Base-by-base conservation (phyloP, 345 rosid species). In the Citrus australasica region DNA sequence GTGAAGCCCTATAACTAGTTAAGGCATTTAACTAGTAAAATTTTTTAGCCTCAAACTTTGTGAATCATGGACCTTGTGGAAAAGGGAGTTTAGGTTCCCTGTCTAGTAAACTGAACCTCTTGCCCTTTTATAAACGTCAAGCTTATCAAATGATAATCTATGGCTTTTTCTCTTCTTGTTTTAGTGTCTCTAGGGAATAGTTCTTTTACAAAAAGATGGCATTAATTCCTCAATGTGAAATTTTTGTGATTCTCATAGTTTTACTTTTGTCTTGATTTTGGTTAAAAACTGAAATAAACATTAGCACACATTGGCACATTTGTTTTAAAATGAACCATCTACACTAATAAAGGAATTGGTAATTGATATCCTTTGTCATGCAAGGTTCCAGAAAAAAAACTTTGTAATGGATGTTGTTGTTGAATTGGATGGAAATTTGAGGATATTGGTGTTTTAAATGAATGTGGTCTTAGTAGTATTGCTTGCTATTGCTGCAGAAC, bases 401-500 rank as follows among this genome's bases (percentile, higher is more conserved):
- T 72, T 72, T 28, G 2, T 27, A 70, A 30, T 30, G 46, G 9
- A n/a, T 72, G 27, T 22, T 66, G 14, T 64, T 7, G 70, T 67
- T 4, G 11, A 64, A 35, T 69, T 68, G 78, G 53, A 27, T 16
- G 46, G 61, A 67, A 28, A 78, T 74, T 25, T 76, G 71, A 37
- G 38, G 72, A 9, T 53, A 33, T 69, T 74, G 9, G n/a, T 38
- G 55, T 63, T 27, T 40, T 59, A 67, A 48, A 61, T 73, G 32
- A 24, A 19, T 66, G 11, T 60, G 46, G 28, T 74, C 28, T 16
- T 67, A 24, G 42, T 67, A 70, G 9, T 33, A 63, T 51, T 76
- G 37, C 37, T 77, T 62, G 21, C 74, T 48, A 67, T 75, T 87
- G 67, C 70, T 85, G 89, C 92, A 96, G 99, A 96, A 84, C 79